Evolutionary conservation across 352 stramenopile genomes (phyloP), one percentile per base, ranked within the genome.

Genomic region (Globisporangium spinosum): DNA sequence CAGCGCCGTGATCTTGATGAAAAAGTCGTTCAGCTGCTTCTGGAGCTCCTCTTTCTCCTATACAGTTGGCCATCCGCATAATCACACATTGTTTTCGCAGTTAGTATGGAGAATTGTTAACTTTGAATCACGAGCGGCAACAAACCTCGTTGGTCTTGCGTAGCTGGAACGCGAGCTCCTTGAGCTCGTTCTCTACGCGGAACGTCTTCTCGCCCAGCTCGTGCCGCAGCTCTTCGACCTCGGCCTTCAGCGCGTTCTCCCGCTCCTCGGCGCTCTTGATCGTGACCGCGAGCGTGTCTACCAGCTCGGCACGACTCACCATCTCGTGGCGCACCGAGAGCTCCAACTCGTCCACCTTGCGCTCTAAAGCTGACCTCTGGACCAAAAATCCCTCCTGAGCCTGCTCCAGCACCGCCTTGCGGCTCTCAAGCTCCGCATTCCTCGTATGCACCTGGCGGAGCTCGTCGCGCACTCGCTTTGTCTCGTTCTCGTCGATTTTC

Each of bases 1-100:
- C 22, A 95, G 69, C 17, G 85, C 75, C 23, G 83, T 90, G 43
- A 93, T 78, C 45, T 87, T 85, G 17, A 94, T 70, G 55, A 93
- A 89, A 67, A 95, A 87, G 23, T 90, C 82, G 70, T 83, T 89
- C 13, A 93, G 73, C 53, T 88, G 87, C 65, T 87, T 90, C 71
- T 93, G 87, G 9, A 95, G 73, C 64, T 93, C 83, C 22, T 91
- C 80, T 58, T 90, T 92, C 51, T 95, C 87, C 83, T 94, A 27
- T 22, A 27, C 9, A 66, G 64, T 20, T 32, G 29, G 15, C 35
- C 63, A 40, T 25, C 38, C 13, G 29, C 25, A 17, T 2, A 56
- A n/a, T 20, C 22, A 47, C 2, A 29, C 32, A 61, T 17, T 61
- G 3, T 45, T 32, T 56, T 8, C 29, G 29, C 10, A 45, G 59